Base-by-base conservation (phyloP, 192 early-diverging fungal species). In the Coemansia sp. region DNA sequence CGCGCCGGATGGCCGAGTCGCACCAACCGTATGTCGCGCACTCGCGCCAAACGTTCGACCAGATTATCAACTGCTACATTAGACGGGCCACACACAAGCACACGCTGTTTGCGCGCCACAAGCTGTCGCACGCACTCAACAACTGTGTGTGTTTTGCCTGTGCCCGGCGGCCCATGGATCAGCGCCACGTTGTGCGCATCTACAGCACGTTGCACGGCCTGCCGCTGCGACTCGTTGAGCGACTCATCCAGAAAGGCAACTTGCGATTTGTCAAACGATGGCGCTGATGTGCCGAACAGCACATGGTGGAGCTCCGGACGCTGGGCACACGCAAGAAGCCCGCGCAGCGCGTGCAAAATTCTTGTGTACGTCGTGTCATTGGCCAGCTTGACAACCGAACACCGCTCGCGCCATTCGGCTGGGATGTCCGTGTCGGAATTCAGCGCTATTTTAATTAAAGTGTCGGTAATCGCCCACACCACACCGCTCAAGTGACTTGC, bases 1-100 rank as follows among this genome's bases (percentile, higher is more conserved):
- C 95, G 85, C 0, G 93, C 92, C 2, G 94, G 91, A 53, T 97
- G 93, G 0, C 95, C 95, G 14, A 94, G 61, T 0, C 95, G 86
- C 8, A 93, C 88, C 61, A 95, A 74, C 3, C 81, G 78, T 20
- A 94, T 50, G 1, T 82, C 70, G 63, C 83, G 79, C 20, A 60
- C 19, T 19, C 64, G 63, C 1, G 84, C 83, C 11, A 97, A 74
- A 11, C 95, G 83, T 61, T 93, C 93, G 3, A 90, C 93, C 29
- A 95, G 61, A 61, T 94, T 97, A 64, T 95, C 93, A 75, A 87
- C 93, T 43, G 91, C 86, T 39, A 93, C 90, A 60, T 97, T 97
- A 18, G 88, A 90, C 1, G 93, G 93, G 1, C 89, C 95, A 66
- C 95, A 97, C 1, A 95, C 93, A 3, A 97, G 72, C 7, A 97